phyloP scores from a whole-genome alignment of 1,139 yeast genomes.

The Yamadazyma jaroonii region DNA sequence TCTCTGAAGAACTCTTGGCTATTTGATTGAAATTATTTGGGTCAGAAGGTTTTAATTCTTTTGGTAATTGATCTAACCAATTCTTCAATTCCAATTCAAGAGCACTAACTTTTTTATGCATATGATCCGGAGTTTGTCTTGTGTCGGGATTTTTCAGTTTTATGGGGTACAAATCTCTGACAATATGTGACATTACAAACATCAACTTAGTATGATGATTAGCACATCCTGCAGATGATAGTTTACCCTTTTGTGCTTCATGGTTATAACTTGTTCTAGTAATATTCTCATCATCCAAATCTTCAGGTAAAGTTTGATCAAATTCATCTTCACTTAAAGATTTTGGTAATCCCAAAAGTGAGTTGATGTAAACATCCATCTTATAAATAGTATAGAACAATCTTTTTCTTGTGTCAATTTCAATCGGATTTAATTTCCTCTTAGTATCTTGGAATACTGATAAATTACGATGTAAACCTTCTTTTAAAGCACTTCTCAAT shows the following conservation, averaged over 20 bases:
- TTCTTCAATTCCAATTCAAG: slow-evolving; percentile 69
- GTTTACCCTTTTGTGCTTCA: slow-evolving; percentile 38
- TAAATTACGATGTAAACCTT: slow-evolving; percentile 81
- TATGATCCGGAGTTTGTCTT: slow-evolving; percentile 30
- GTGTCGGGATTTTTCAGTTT: slow-evolving; percentile 19
- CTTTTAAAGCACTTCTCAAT: slow-evolving; percentile 77
- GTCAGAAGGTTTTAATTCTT: slow-evolving; percentile 71
- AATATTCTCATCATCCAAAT: slow-evolving; percentile 83
- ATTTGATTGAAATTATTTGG: slow-evolving; percentile 28
- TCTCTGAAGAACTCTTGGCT: slow-evolving; percentile 31
- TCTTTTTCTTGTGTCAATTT: slow-evolving; percentile 80
- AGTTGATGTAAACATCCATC: slow-evolving; percentile 88
- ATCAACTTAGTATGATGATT: slow-evolving; percentile 80
- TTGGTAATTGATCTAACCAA: slow-evolving; percentile 76
- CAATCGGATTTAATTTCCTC: slow-evolving; percentile 68
- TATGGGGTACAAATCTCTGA: slow-evolving; percentile 43
- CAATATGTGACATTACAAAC: slow-evolving; percentile 42
- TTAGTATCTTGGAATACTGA: slow-evolving; percentile 49
- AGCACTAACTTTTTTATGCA: slow-evolving; percentile 65
- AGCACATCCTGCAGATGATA: slow-evolving; percentile 79
- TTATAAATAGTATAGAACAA: slow-evolving; percentile 87
- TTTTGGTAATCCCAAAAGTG: slow-evolving; percentile 85
- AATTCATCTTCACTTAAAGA: slow-evolving; percentile 75
- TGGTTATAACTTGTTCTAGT: slow-evolving; percentile 56
- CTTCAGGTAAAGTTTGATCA: slow-evolving; percentile 85